Percentiles rank a stretch among this genome's conserved stretches.
These are phyloP conservation scores for Kodamaea leandrae DNA, from an alignment of 805 yeast genomes.

Conservation along the genomic window DNA sequence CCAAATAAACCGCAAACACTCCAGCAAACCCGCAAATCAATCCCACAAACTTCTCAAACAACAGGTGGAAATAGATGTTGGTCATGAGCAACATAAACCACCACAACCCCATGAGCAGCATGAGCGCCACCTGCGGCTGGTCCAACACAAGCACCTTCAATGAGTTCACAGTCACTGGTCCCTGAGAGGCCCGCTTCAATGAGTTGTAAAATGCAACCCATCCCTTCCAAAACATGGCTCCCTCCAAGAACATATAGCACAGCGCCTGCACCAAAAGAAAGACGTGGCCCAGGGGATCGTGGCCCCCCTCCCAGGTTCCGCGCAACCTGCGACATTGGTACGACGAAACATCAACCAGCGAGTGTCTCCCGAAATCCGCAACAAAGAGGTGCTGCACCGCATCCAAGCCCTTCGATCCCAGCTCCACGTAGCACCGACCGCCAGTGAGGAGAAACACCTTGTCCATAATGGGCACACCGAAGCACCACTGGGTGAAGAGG, in stretches of 20 bases:
- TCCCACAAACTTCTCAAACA: conserved; percentile 73
- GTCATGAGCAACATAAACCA: conserved; percentile 87
- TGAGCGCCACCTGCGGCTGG: conserved; percentile 27
- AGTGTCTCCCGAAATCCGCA: conserved; percentile 1
- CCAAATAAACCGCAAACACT: conserved; percentile 44
- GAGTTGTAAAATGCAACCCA: conserved; percentile 15
- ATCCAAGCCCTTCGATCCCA: conserved; percentile 9
- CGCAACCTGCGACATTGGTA: conserved; percentile 43
- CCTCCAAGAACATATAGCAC: conserved; percentile 64
- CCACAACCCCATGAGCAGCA: conserved; percentile 52
- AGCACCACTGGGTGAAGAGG: conserved; percentile 82
- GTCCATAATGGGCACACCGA: conserved; percentile 89
- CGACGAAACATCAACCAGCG: conserved; percentile 24
- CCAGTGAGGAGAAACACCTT: conserved; percentile 76
- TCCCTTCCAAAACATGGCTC: conserved; percentile 38
- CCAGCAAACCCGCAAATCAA: conserved; percentile 58
- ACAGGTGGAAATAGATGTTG: conserved; percentile 77
- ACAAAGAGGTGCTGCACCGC: conserved; percentile 1
- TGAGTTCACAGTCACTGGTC: conserved; percentile 7
- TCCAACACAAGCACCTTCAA: conserved; percentile 13
- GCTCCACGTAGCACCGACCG: conserved; percentile 58
- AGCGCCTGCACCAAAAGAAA: conserved; percentile 71
- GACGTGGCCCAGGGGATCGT: conserved; percentile 94
- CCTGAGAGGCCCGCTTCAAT: background rate
- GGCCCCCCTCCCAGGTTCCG: conserved; percentile 79